phyloP scores from a whole-genome alignment of 179 eudicot genomes.

The Amaranthus tricolor region DNA sequence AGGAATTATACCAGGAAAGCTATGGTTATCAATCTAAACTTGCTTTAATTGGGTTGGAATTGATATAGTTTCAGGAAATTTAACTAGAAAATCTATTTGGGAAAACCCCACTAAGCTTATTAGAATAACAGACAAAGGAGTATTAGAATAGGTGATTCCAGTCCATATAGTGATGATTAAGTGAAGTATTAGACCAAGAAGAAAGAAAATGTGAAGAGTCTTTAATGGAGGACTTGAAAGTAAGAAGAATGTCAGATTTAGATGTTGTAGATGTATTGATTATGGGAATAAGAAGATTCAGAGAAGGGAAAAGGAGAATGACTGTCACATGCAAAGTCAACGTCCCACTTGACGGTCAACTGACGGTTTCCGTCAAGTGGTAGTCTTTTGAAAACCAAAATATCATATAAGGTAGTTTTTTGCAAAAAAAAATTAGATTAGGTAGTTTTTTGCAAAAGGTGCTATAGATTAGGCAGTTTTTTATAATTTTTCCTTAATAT shows the following conservation, averaged over 20 bases:
- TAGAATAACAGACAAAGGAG: conserved; percentile 37
- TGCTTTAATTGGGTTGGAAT: conserved; percentile 65
- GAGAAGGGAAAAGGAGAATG: conserved; percentile 21
- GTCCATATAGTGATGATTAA: conserved; percentile 64
- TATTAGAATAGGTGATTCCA: conserved; percentile 57
- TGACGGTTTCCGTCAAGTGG: too few species aligned
- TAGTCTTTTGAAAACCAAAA: too few species aligned
- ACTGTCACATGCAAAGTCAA: too few species aligned
- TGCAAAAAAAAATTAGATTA: too few species aligned
- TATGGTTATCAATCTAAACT: conserved; percentile 91
- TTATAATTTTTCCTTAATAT: too few species aligned
- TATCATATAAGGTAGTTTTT: too few species aligned
- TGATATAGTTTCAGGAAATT: conserved; percentile 61
- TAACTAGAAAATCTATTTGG: conserved; percentile 64
- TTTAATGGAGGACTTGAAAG: conserved; percentile 65
- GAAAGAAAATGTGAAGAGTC: conserved; percentile 60
- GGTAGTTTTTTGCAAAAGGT: too few species aligned
- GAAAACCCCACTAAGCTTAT: conserved; percentile 67
- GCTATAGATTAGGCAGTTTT: too few species aligned
- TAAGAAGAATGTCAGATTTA: conserved; percentile 61
- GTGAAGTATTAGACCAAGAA: conserved; percentile 59
- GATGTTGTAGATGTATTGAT: conserved; percentile 23
- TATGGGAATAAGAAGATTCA: conserved; percentile 10
- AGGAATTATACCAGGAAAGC: conserved; percentile 64
- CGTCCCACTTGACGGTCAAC: too few species aligned